These are phyloP conservation scores for Tulasnella sp. DNA, from an alignment of 768 basidiomycete species.

Conservation along the genomic window DNA sequence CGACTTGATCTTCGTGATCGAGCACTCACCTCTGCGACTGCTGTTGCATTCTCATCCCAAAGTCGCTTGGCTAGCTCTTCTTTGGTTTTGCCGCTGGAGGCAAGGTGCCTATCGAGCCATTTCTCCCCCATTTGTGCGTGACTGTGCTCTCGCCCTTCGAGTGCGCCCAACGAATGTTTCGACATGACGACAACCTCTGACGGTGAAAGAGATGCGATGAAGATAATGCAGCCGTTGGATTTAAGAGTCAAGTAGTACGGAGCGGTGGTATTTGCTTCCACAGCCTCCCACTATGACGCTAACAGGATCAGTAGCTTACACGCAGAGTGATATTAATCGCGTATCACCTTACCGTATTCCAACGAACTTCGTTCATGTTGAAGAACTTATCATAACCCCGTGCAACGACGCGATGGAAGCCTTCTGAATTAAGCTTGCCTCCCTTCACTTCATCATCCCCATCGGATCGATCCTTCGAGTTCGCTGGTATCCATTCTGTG, in stretches of 20 bases:
- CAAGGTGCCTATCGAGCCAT: conserved; percentile 70
- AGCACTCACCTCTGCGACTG: conserved; percentile 73
- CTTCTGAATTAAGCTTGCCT: not conserved
- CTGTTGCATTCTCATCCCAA: conserved; percentile 80
- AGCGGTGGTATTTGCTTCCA: conserved; percentile 56
- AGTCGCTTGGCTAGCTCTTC: conserved; percentile 64
- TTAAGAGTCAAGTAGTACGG: conserved; percentile 86
- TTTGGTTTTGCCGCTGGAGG: conserved; percentile 49
- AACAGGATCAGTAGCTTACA: no score
- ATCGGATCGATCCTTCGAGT: not conserved
- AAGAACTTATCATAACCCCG: conserved; percentile 99
- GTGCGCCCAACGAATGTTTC: conserved; percentile 77
- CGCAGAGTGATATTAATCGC: no score
- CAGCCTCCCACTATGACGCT: conserved; percentile 78
- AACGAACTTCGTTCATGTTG: conserved; percentile 92
- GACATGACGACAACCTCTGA: conserved; percentile 74
- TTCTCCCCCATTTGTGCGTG: conserved; percentile 77
- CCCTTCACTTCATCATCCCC: conserved; percentile 8
- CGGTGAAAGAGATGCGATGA: conserved; percentile 75
- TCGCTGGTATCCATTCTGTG: conserved; percentile 32
- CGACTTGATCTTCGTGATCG: no score
- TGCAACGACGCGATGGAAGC: conserved; percentile 49
- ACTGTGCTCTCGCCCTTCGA: conserved; percentile 35
- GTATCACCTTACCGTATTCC: conserved; percentile 87
- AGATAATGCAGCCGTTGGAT: conserved; percentile 95